A percentile compares a stretch with the other conserved stretches of the same genome.
phyloP scores from a whole-genome alignment of 441 rosid species.

The Codiaeum variegatum region DNA sequence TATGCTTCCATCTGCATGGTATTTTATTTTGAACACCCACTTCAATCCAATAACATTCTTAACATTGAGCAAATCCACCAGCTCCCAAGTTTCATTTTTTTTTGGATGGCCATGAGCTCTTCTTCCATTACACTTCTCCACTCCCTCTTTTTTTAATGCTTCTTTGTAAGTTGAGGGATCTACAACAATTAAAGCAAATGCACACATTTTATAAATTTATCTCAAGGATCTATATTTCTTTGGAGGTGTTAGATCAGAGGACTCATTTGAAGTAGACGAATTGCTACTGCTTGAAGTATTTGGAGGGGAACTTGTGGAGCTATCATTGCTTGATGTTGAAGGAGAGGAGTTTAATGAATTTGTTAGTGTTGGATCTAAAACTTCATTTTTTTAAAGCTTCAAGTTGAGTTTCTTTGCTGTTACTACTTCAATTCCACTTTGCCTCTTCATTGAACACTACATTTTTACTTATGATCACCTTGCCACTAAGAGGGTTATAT shows the following conservation, averaged over 20 bases:
- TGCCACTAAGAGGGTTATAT: background rate
- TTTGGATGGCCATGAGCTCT: background rate
- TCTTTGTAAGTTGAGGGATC: background rate
- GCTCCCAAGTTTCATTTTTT: background rate
- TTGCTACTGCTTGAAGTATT: slow-evolving; percentile 33
- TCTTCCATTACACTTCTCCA: background rate
- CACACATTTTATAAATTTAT: background rate
- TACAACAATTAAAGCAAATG: background rate
- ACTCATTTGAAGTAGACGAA: background rate
- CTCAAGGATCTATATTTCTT: background rate
- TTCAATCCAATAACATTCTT: background rate
- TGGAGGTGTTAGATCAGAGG: background rate
- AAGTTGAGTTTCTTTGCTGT: background rate
- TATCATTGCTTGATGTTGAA: background rate
- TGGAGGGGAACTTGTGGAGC: slow-evolving; percentile 56
- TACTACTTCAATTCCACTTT: background rate
- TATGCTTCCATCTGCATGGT: background rate
- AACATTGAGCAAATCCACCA: background rate
- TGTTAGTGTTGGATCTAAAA: background rate
- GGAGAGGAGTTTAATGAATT: background rate
- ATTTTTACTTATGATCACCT: background rate
- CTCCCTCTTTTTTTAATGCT: background rate
- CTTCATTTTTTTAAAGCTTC: background rate
- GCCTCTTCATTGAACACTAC: background rate
- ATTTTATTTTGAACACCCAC: background rate